phyloP scores from a whole-genome alignment of 2,329 filamentous ascomycete genomes.

The Davidsoniella eucalypti region DNA sequence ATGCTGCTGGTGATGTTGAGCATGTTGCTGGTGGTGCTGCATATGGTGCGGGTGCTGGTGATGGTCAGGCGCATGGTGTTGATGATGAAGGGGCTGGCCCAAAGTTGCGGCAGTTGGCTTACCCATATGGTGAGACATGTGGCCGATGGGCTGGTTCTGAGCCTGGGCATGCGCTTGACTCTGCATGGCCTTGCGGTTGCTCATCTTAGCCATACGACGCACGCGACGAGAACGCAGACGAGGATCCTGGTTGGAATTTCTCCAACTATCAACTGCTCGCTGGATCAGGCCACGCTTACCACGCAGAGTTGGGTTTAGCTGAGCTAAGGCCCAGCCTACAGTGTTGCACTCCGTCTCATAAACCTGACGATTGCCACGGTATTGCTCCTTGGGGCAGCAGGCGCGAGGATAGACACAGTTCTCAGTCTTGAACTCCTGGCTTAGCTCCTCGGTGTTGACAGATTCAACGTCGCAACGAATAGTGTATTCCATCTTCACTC shows the following conservation, averaged over 20 bases:
- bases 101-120: constrained; percentile 51
- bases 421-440: constrained; percentile 84
- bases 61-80: constrained; percentile 37
- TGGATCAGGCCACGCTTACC: constrained; percentile 94
- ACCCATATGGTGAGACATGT: constrained; percentile 45
- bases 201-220: constrained; percentile 90
- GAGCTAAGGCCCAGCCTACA: constrained; percentile 96
- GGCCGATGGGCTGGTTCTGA: constrained; percentile 1
- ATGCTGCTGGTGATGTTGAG: constrained; percentile 11
- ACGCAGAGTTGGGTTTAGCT: constrained; percentile 77
- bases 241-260: constrained; percentile 96
- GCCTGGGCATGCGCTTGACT: constrained; percentile 35
- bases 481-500: constrained; percentile 98
- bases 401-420: constrained; percentile 97
- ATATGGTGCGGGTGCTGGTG: constrained; percentile 34
- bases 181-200: constrained; percentile 59
- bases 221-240: constrained; percentile 81
- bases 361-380: constrained; percentile 83
- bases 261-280: constrained; percentile 93
- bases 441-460: constrained; percentile 74
- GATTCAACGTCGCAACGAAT: constrained; percentile 97
- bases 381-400: constrained; percentile 88
- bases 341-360: constrained; percentile 99
- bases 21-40: constrained; percentile 11
- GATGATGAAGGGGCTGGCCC: constrained; percentile 54